Base-by-base conservation (phyloP, 225 moss, liverwort and hornwort species). In the Pseudisothecium myosuroides region DNA sequence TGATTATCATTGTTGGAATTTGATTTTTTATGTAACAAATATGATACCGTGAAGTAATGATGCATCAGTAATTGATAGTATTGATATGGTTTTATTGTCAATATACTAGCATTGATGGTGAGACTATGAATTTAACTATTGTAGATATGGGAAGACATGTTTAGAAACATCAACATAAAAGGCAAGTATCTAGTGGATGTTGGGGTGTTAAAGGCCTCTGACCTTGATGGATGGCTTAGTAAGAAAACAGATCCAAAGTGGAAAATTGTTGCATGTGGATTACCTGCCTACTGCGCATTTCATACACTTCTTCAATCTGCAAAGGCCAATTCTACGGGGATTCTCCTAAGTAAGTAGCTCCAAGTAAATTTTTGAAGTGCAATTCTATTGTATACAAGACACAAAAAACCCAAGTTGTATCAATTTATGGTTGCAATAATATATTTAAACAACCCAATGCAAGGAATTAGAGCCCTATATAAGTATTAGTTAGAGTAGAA, bases 141-240 rank as follows among this genome's bases (percentile, higher is more conserved):
- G 91, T 93, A 98, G 98, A 90, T 98, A 45, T 96, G 94, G 96
- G 94, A 98, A 75, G 90, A 92, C 90, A 64, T 96, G 88, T 96
- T 96, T 75, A 88, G 37, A 75, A 94, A 87, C 80, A 91, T 96
- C 49, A 94, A 96, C 62, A 52, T 76, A 13, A 89, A 92, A 73
- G 95, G 96, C 36, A 94, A 94, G 85, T 83, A 92, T 54, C 89
- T 98, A 87, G 89, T 98, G 19, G 87, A 85, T 17, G 84, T 68
- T 86, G 96, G 94, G 76, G 94, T 95, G 22, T 50, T 96, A 61
- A 96, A 90, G 86, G 89, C 87, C 71, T 47, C 86, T 14, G 93
- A 94, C 52, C 88, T 98, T 84, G 91, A 96, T 31, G 93, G 92
- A 52, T 96, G 95, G 94, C 88, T 96, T 21, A 86, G 64, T 81